Evolutionary conservation across 2,329 filamentous ascomycete species (phyloP).

Genomic region (Fusarium fujikuroi): DNA sequence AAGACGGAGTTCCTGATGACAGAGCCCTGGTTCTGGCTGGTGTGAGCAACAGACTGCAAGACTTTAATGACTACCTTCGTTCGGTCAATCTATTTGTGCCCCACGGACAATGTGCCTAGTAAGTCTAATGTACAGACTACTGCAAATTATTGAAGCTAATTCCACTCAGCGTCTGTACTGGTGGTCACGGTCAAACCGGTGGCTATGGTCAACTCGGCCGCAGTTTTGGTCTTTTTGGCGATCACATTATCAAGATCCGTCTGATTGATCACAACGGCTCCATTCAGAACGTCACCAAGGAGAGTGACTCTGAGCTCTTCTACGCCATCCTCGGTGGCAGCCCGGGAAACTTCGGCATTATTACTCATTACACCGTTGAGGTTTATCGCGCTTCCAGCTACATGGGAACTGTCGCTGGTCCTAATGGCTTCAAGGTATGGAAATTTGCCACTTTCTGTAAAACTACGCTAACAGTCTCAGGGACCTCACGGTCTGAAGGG

Average conservation of each 20-base stretch:
- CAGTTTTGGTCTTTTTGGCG: constrained; percentile 64
- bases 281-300: constrained; percentile 58
- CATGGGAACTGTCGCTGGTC: constrained; percentile 42
- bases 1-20: constrained; percentile 36
- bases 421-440: constrained; percentile 21
- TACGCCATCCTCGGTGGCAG: constrained; percentile 69
- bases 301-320: constrained; percentile 65
- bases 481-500: constrained; percentile 50
- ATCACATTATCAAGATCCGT: constrained; percentile 61
- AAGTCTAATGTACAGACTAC: not conserved
- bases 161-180: constrained; percentile 51
- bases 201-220: constrained; percentile 60
- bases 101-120: constrained; percentile 56
- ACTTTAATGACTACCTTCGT: constrained; percentile 56
- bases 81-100: constrained; percentile 57
- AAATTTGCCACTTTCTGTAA: not conserved
- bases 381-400: constrained; percentile 53
- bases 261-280: constrained; percentile 60
- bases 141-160: not conserved
- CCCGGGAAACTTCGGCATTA: constrained; percentile 66
- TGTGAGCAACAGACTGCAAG: constrained; percentile 55
- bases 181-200: constrained; percentile 60
- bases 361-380: constrained; percentile 62
- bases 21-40: constrained; percentile 52
- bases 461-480: not conserved